Conservation (phyloP, 2,329 filamentous ascomycete species). For the Hirsutella rhossiliensis region DNA sequence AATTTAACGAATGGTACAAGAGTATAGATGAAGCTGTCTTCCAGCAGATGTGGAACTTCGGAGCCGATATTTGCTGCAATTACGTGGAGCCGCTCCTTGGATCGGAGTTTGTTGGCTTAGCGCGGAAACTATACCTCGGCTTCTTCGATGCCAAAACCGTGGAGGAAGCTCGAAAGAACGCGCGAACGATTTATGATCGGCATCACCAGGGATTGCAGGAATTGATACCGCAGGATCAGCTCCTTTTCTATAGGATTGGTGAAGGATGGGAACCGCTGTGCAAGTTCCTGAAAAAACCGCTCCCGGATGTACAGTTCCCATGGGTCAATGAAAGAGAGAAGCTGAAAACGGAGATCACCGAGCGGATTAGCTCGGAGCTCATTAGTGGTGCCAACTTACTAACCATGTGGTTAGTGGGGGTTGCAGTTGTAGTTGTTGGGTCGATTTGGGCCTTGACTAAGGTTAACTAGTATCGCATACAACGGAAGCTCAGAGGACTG, state of each 20-base stretch:
- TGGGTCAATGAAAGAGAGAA: background rate
- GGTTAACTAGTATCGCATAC: no score
- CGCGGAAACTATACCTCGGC: background rate
- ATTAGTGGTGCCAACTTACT: no score
- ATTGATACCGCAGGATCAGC: background rate
- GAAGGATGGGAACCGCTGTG: conserved; percentile 18
- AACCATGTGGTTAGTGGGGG: no score
- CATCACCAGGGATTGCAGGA: background rate
- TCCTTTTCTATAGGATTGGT: conserved; percentile 5
- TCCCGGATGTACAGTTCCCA: background rate
- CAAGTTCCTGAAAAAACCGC: conserved; percentile 14
- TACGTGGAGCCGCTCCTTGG: background rate
- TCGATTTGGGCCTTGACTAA: no score
- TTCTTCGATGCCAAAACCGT: background rate
- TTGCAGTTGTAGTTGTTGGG: no score
- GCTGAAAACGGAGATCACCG: no score
- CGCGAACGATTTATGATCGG: background rate
- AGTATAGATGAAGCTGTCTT: conserved; percentile 15
- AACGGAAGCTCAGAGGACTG: no score
- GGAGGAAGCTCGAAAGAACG: background rate
- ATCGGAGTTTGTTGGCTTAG: background rate
- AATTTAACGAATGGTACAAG: conserved; percentile 22
- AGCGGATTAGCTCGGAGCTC: no score
- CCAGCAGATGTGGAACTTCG: background rate
- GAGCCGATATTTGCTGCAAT: no score